Conservation (phyloP, 1,284 basidiomycete genomes). For the Cutaneotrichosporon arboriforme region DNA sequence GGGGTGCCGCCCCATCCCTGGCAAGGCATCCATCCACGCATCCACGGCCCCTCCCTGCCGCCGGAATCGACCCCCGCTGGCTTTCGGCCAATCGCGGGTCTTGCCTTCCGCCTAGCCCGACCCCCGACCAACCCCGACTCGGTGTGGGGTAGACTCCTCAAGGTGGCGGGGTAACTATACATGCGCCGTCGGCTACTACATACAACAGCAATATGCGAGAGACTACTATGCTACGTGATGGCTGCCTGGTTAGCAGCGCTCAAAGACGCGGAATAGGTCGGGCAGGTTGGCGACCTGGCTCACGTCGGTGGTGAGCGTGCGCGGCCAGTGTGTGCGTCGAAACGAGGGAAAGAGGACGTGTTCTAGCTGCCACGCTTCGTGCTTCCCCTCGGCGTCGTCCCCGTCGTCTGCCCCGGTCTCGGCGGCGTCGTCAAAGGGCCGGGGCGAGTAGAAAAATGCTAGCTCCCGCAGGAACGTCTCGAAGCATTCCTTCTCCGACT, state of each 20-base stretch:
- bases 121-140: conserved; percentile 2
- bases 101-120: neutral
- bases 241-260: conserved; percentile 59
- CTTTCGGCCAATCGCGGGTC: conserved; percentile 1
- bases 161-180: neutral
- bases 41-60: neutral
- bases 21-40: neutral
- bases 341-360: conserved; percentile 80
- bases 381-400: conserved; percentile 42
- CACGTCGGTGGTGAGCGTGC: conserved; percentile 50
- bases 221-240: too few relatives aligned
- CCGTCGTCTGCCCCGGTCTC: neutral
- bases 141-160: neutral
- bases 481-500: conserved; percentile 78
- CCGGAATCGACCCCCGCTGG: neutral
- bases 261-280: conserved; percentile 84
- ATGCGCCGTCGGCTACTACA: neutral
- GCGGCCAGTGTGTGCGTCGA: conserved; percentile 53
- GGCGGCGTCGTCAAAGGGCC: conserved; percentile 30
- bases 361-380: conserved; percentile 75
- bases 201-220: too few relatives aligned
- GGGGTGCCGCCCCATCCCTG: conserved; percentile 1
- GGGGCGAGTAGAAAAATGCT: conserved; percentile 80
- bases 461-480: conserved; percentile 78
- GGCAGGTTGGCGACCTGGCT: conserved; percentile 80